These are phyloP conservation scores for Paraconiothyrium brasiliense DNA, from an alignment of 2,329 filamentous ascomycete genomes.

Conservation along the genomic window DNA sequence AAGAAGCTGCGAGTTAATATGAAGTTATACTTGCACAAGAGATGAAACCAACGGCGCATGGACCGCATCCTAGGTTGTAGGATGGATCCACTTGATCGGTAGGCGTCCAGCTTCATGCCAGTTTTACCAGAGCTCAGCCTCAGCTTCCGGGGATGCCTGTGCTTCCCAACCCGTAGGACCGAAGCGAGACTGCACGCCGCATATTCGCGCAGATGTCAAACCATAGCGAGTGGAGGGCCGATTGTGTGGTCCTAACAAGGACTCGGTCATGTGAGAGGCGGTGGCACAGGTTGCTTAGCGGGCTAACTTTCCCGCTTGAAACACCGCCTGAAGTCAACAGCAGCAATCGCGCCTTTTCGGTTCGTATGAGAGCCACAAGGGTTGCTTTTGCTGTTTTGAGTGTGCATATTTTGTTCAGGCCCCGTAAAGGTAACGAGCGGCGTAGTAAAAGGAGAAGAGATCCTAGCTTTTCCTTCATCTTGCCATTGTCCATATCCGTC, in stretches of 20 bases:
- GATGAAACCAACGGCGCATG: slow-evolving; percentile 36
- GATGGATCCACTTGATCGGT: slow-evolving; percentile 27
- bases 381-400: slow-evolving; percentile 29
- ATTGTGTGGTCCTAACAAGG: slow-evolving; percentile 12
- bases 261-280: slow-evolving; percentile 27
- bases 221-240: slow-evolving; percentile 11
- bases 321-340: slow-evolving; percentile 27
- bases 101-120: slow-evolving; percentile 37
- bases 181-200: slow-evolving; percentile 25
- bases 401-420: slow-evolving; percentile 22
- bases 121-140: slow-evolving; percentile 40
- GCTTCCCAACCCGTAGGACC: slow-evolving; percentile 23
- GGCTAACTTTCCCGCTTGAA: slow-evolving; percentile 16
- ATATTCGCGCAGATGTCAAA: slow-evolving; percentile 3
- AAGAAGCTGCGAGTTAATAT: slow-evolving; percentile 26
- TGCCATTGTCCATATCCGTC: background rate
- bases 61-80: slow-evolving; percentile 25
- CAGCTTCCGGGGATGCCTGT: slow-evolving; percentile 33
- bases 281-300: slow-evolving; percentile 35
- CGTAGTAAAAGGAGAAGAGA: background rate
- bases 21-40: slow-evolving; percentile 35
- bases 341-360: slow-evolving; percentile 23
- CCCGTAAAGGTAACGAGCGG: background rate
- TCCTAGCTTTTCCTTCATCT: background rate
- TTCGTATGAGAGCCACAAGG: slow-evolving; percentile 26